Evolutionary conservation across 1,284 basidiomycete genomes (phyloP).

Genomic region (Macrocystidia cucumis): DNA sequence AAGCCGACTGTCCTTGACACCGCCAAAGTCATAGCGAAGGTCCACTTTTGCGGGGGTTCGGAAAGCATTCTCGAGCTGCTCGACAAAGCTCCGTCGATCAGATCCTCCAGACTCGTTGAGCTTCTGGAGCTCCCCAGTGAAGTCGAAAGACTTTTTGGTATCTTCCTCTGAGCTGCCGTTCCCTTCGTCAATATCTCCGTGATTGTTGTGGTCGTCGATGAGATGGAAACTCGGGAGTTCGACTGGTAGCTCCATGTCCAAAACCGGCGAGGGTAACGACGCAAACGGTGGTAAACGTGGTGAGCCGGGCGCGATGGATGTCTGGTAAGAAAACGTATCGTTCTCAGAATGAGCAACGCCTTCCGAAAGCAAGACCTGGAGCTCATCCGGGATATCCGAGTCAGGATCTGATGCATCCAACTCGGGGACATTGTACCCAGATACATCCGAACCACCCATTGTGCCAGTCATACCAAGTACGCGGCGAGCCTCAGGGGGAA

Average conservation of each 20-base stretch:
- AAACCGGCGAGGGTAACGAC: constrained; percentile 17
- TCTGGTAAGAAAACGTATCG: constrained; percentile 35
- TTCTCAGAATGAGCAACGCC: constrained; percentile 21
- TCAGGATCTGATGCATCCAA: constrained; percentile 53
- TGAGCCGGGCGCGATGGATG: constrained; percentile 20
- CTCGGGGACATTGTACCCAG: constrained; percentile 30
- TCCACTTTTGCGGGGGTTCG: constrained; percentile 63
- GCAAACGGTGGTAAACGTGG: constrained; percentile 33
- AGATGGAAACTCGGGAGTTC: constrained; percentile 36
- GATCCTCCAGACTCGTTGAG: constrained; percentile 65
- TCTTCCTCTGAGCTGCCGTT: constrained; percentile 41
- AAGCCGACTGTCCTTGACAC: too few species aligned
- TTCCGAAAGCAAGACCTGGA: constrained; percentile 53
- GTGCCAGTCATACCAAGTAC: constrained; percentile 58
- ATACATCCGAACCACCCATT: constrained; percentile 48
- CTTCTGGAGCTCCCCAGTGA: constrained; percentile 70
- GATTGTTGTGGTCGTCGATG: constrained; percentile 36
- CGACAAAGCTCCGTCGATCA: constrained; percentile 71
- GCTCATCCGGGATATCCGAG: constrained; percentile 70
- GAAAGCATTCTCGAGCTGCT: constrained; percentile 75
- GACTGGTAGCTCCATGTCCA: constrained; percentile 10
- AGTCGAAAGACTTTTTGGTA: constrained; percentile 79
- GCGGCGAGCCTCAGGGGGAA: constrained; percentile 42
- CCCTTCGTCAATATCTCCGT: constrained; percentile 38
- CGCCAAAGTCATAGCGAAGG: constrained; percentile 36